A percentile compares a stretch with the other conserved stretches of the same genome.
phyloP scores from a whole-genome alignment of 2,329 filamentous ascomycete species.

The Ustulina deusta region DNA sequence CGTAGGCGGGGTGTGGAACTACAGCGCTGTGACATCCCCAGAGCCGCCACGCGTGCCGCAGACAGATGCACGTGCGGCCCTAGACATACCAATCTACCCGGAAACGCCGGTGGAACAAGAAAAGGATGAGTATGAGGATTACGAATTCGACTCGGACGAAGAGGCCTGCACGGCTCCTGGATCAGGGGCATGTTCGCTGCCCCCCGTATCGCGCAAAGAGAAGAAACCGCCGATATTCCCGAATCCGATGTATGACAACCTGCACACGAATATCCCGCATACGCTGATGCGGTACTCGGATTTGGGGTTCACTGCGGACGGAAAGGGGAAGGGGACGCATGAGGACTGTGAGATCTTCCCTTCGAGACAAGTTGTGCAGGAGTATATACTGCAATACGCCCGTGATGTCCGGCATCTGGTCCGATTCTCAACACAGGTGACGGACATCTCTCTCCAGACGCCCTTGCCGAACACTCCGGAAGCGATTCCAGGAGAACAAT shows the following conservation, averaged over 20 bases:
- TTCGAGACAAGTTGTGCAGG: constrained; percentile 73
- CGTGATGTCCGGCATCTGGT: constrained; percentile 75
- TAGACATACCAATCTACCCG: constrained; percentile 71
- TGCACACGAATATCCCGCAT: constrained; percentile 90
- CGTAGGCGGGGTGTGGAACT: constrained; percentile 89
- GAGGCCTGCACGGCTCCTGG: constrained; percentile 39
- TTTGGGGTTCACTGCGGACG: constrained; percentile 68
- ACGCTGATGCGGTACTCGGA: constrained; percentile 85
- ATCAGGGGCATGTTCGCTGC: constrained; percentile 36
- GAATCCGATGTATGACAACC: constrained; percentile 83
- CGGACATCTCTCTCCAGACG: constrained; percentile 56
- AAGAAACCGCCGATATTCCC: constrained; percentile 70
- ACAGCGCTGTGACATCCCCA: constrained; percentile 62
- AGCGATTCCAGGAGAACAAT: background rate
- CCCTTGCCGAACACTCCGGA: background rate
- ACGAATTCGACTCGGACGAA: constrained; percentile 39
- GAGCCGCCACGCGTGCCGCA: constrained; percentile 72
- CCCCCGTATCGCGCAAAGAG: constrained; percentile 21
- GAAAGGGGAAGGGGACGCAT: constrained; percentile 27
- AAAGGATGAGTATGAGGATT: constrained; percentile 33
- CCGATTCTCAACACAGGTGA: constrained; percentile 76
- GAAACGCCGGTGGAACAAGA: constrained; percentile 38
- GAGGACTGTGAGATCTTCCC: constrained; percentile 77
- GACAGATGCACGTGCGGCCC: constrained; percentile 70
- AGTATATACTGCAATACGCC: constrained; percentile 80